A percentile compares a stretch with the other conserved stretches of the same genome.
These are phyloP conservation scores for Pythium myriotylum DNA, from an alignment of 352 stramenopile genomes.

Conservation along the genomic window DNA sequence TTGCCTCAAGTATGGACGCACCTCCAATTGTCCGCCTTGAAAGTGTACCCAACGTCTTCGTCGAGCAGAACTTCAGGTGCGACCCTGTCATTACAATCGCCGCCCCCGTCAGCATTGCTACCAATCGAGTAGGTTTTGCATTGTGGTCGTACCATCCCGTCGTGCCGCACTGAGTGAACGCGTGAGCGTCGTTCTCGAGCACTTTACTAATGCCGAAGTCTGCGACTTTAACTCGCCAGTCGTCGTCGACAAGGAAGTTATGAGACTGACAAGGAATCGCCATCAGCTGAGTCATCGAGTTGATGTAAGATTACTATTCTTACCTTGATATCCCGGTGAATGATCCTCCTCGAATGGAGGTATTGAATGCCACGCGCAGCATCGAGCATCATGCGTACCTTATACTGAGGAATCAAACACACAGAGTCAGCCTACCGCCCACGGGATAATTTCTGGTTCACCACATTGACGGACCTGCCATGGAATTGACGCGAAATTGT, in stretches of 20 bases:
- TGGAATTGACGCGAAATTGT: constrained; percentile 88
- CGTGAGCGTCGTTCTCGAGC: constrained; percentile 73
- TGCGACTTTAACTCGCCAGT: constrained; percentile 89
- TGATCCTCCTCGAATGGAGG: constrained; percentile 85
- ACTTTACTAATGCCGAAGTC: constrained; percentile 92
- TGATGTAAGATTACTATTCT: background rate
- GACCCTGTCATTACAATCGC: constrained; percentile 46
- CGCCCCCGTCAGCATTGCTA: no score
- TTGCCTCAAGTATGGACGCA: constrained; percentile 21
- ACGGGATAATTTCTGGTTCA: background rate
- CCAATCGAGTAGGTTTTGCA: background rate
- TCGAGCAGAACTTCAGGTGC: constrained; percentile 87
- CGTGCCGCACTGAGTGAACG: constrained; percentile 87
- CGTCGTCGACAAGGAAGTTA: constrained; percentile 89
- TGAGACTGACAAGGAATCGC: constrained; percentile 58
- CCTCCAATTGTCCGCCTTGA: constrained; percentile 92
- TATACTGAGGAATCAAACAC: constrained; percentile 55
- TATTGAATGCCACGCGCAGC: constrained; percentile 88
- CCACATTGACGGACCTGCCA: constrained; percentile 67
- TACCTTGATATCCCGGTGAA: constrained; percentile 91
- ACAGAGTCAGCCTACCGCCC: background rate
- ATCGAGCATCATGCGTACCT: constrained; percentile 91
- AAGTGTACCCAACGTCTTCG: constrained; percentile 87
- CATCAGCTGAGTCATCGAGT: background rate
- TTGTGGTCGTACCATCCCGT: constrained; percentile 67